Evolutionary conservation across 2,329 filamentous ascomycete species (phyloP).

Genomic region (Xylaria sp.): DNA sequence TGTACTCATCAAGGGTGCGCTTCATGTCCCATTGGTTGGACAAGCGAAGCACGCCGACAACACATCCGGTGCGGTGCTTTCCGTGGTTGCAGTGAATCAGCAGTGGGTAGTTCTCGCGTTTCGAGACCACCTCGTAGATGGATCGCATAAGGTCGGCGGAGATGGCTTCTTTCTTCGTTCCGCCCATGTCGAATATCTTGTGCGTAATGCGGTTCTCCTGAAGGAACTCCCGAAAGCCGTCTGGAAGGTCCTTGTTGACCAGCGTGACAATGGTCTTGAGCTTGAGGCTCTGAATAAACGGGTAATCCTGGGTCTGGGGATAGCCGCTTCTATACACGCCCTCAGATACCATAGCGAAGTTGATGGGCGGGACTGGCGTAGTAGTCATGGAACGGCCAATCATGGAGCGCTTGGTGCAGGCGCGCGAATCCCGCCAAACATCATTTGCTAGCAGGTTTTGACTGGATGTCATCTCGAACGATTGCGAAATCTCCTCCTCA

Average conservation of each 20-base stretch:
- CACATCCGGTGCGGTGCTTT: slow-evolving; percentile 86
- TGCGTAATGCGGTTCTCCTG: slow-evolving; percentile 63
- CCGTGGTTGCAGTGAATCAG: slow-evolving; percentile 92
- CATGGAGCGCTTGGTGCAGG: slow-evolving; percentile 3
- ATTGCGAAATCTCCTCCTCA: slow-evolving; percentile 3
- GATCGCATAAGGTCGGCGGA: slow-evolving; percentile 61
- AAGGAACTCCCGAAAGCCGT: slow-evolving; percentile 58
- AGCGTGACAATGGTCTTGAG: slow-evolving; percentile 75
- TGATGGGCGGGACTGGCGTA: slow-evolving; percentile 45
- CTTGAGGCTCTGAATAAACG: slow-evolving; percentile 60
- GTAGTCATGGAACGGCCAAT: neutral
- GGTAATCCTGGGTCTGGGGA: slow-evolving; percentile 64
- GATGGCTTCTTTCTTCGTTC: slow-evolving; percentile 80
- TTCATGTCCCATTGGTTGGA: slow-evolving; percentile 61
- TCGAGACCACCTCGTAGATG: slow-evolving; percentile 66
- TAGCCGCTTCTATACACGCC: slow-evolving; percentile 80
- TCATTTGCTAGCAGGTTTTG: slow-evolving; percentile 2
- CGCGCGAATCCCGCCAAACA: slow-evolving; percentile 4
- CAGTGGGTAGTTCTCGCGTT: slow-evolving; percentile 70
- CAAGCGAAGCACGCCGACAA: slow-evolving; percentile 74
- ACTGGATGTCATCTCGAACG: neutral
- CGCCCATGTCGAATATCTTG: slow-evolving; percentile 68
- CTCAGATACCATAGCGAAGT: slow-evolving; percentile 70
- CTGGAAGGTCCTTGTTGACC: slow-evolving; percentile 55
- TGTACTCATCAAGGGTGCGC: slow-evolving; percentile 67